These are phyloP conservation scores for Neurospora discreta DNA, from an alignment of 495 filamentous ascomycete genomes.

Conservation along the genomic window DNA sequence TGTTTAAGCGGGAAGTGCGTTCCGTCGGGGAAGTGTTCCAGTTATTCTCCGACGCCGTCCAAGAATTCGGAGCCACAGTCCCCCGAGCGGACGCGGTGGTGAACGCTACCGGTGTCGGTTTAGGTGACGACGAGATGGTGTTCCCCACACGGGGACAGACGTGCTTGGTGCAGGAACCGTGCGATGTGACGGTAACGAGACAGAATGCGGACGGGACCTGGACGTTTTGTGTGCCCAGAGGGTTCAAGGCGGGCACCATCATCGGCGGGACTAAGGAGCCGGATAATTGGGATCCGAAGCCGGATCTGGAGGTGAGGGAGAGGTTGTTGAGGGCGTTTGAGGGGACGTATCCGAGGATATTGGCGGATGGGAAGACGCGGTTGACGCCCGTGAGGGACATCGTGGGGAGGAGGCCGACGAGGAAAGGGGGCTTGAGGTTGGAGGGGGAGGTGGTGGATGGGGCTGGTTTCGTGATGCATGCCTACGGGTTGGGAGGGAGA, in stretches of 20 bases:
- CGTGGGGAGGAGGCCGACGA: slow-evolving; percentile 27
- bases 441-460: slow-evolving; percentile 30
- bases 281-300: slow-evolving; percentile 42
- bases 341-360: slow-evolving; percentile 27
- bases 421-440: slow-evolving; percentile 30
- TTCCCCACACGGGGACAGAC: slow-evolving; percentile 46
- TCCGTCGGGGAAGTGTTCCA: slow-evolving; percentile 37
- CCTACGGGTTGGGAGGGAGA: slow-evolving; percentile 51
- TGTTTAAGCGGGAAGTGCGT: slow-evolving; percentile 31
- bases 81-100: slow-evolving; percentile 37
- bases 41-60: background rate
- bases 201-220: slow-evolving; percentile 48
- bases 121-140: slow-evolving; percentile 42
- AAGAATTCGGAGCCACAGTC: background rate
- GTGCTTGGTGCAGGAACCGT: slow-evolving; percentile 31
- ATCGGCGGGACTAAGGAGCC: slow-evolving; percentile 55
- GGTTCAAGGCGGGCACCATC: slow-evolving; percentile 47
- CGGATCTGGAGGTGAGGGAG: slow-evolving; percentile 34
- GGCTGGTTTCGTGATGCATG: slow-evolving; percentile 41
- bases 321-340: slow-evolving; percentile 31
- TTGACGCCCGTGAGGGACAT: slow-evolving; percentile 32
- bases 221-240: slow-evolving; percentile 51
- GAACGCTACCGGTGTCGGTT: slow-evolving; percentile 48
- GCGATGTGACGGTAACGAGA: slow-evolving; percentile 42
- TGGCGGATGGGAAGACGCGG: slow-evolving; percentile 14